A percentile compares a stretch with the other conserved stretches of the same genome.
Conservation (phyloP, 495 filamentous ascomycete genomes). For the Aspergillus bertholletiae region DNA sequence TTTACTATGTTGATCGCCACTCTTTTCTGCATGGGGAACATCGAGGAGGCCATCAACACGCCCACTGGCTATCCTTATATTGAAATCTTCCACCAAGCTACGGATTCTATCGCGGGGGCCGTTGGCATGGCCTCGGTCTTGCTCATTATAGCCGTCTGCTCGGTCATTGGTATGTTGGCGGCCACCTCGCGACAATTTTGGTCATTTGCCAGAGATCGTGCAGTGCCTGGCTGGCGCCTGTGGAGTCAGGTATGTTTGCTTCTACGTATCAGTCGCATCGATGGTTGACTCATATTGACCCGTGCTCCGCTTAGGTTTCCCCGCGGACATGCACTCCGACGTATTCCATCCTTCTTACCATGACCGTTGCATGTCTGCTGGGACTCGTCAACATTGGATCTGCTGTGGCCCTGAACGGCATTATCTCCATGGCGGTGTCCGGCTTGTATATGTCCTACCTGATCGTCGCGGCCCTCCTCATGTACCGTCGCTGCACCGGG, state of each 20-base stretch:
- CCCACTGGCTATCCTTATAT: slow-evolving; percentile 47
- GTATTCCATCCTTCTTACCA: not conserved
- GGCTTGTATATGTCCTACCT: slow-evolving; percentile 40
- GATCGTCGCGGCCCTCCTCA: slow-evolving; percentile 34
- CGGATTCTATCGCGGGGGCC: slow-evolving; percentile 34
- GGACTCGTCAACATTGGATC: slow-evolving; percentile 43
- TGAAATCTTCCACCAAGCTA: slow-evolving; percentile 42
- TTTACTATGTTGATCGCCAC: slow-evolving; percentile 48
- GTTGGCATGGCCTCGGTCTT: slow-evolving; percentile 43
- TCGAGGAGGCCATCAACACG: slow-evolving; percentile 27
- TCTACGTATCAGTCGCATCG: not conserved
- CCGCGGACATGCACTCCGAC: not conserved
- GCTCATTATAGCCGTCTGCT: slow-evolving; percentile 33
- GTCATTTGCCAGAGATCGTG: slow-evolving; percentile 52
- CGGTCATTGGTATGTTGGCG: slow-evolving; percentile 42
- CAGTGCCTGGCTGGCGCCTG: slow-evolving; percentile 39
- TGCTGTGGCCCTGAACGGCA: slow-evolving; percentile 34
- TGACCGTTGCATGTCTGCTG: slow-evolving; percentile 20
- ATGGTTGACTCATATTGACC: not conserved
- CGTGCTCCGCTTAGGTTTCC: not conserved
- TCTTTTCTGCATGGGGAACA: slow-evolving; percentile 44
- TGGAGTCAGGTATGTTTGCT: slow-evolving; percentile 34
- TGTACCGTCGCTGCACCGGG: slow-evolving; percentile 33
- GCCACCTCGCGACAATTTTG: slow-evolving; percentile 49
- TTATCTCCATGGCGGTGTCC: slow-evolving; percentile 39